phyloP scores from a whole-genome alignment of 805 yeast species.

The Hanseniaspora valbyensis region DNA sequence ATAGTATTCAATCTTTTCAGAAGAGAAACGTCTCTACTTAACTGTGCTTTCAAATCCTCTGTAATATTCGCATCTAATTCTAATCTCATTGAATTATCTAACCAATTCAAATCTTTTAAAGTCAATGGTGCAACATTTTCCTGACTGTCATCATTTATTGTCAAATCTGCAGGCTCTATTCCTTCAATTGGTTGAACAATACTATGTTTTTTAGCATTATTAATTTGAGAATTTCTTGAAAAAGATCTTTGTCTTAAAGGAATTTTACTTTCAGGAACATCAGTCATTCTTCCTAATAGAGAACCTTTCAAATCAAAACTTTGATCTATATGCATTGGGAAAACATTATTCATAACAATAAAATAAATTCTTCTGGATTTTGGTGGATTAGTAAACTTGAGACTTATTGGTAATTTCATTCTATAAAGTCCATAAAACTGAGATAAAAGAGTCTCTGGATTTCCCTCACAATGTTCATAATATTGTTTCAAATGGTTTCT shows the following conservation, averaged over 20 bases:
- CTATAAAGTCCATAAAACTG: conserved; percentile 95
- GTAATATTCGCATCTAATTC: conserved; percentile 64
- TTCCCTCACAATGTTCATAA: conserved; percentile 63
- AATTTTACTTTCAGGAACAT: conserved; percentile 17
- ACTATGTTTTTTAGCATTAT: not conserved
- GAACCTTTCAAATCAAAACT: conserved; percentile 93
- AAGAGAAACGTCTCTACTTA: conserved; percentile 62
- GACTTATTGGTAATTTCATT: conserved; percentile 67
- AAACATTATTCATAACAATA: conserved; percentile 90
- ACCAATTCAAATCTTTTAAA: conserved; percentile 81
- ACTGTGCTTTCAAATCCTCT: conserved; percentile 51
- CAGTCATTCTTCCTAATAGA: conserved; percentile 63
- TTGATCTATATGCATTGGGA: conserved; percentile 79
- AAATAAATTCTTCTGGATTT: conserved; percentile 71
- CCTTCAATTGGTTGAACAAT: not conserved
- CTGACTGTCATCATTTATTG: conserved; percentile 18
- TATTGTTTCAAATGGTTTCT: conserved; percentile 64
- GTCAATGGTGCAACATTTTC: conserved; percentile 1
- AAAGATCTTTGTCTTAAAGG: conserved; percentile 13
- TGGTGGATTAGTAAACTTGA: conserved; percentile 25
- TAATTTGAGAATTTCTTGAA: conserved; percentile 19
- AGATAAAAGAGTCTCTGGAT: conserved; percentile 83
- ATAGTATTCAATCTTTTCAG: conserved; percentile 69
- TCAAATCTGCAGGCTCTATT: not conserved
- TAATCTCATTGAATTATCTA: conserved; percentile 53